These are phyloP conservation scores for Colletotrichum chlorophyti DNA, from an alignment of 2,329 filamentous ascomycete species.

Conservation along the genomic window DNA sequence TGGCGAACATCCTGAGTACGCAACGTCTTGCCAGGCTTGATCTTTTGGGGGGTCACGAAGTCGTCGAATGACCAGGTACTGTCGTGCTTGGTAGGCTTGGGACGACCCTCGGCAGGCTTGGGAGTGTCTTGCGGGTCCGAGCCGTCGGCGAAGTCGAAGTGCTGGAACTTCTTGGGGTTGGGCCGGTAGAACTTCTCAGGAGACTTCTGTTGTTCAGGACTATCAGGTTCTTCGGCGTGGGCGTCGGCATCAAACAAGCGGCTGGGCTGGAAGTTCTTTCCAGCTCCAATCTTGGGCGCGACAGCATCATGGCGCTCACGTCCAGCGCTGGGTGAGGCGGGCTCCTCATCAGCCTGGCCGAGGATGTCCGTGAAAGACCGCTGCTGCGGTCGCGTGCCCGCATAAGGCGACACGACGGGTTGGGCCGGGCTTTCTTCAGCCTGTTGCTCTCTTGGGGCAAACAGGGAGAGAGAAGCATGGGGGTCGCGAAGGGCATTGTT, in stretches of 20 bases:
- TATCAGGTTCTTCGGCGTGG: conserved; percentile 47
- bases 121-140: conserved; percentile 58
- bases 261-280: conserved; percentile 68
- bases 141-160: conserved; percentile 82
- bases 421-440: conserved; percentile 32
- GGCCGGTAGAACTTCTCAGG: conserved; percentile 62
- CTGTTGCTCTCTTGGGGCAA: conserved; percentile 71
- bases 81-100: conserved; percentile 66
- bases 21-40: conserved; percentile 62
- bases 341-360: conserved; percentile 51
- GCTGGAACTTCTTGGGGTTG: conserved; percentile 80
- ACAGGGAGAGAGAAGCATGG: conserved; percentile 77
- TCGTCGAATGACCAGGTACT: conserved; percentile 90
- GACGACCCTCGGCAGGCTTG: conserved; percentile 49
- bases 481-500: conserved; percentile 66
- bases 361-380: conserved; percentile 78
- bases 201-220: conserved; percentile 47
- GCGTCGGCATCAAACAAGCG: conserved; percentile 68
- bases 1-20: conserved; percentile 76
- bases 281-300: conserved; percentile 59
- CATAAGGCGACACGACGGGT: conserved; percentile 67
- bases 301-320: conserved; percentile 58
- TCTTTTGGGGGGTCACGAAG: conserved; percentile 83
- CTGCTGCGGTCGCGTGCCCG: conserved; percentile 65
- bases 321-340: conserved; percentile 41